These are phyloP conservation scores for Dactylonectria macrodidyma DNA, from an alignment of 2,329 filamentous ascomycete species.

Conservation along the genomic window DNA sequence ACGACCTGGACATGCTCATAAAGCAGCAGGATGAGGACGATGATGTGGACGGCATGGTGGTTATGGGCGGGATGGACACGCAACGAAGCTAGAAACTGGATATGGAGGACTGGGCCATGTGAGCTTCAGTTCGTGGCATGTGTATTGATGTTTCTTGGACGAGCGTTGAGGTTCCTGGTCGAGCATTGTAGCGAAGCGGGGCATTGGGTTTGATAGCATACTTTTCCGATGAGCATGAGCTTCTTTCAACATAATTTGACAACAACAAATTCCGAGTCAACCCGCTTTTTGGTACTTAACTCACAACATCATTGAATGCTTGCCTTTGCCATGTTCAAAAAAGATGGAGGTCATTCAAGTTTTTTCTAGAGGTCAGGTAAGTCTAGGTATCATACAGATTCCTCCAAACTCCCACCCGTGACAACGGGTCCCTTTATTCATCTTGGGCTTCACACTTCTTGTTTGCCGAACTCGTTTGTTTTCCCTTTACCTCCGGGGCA, in stretches of 20 bases:
- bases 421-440: constrained; percentile 37
- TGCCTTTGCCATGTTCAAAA: constrained; percentile 15
- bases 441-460: constrained; percentile 34
- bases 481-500: constrained; percentile 81
- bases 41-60: constrained; percentile 33
- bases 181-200: constrained; percentile 37
- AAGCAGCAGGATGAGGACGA: constrained; percentile 61
- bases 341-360: constrained; percentile 46
- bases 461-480: constrained; percentile 39
- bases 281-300: no score
- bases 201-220: constrained; percentile 31
- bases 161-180: constrained; percentile 1
- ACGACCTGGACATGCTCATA: constrained; percentile 68
- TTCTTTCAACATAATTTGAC: constrained; percentile 24
- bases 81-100: constrained; percentile 33
- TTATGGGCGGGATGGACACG: constrained; percentile 40
- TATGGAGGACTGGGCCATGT: constrained; percentile 50
- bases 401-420: constrained; percentile 45
- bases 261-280: background rate
- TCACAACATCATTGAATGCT: background rate
- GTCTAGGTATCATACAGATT: constrained; percentile 56
- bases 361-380: constrained; percentile 45
- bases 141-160: background rate
- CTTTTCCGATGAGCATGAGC: constrained; percentile 30
- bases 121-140: constrained; percentile 42